Evolutionary conservation across 2,329 filamentous ascomycete species (phyloP), one percentile per base, ranked within the genome.

Genomic region (Trichoderma guizhouense): DNA sequence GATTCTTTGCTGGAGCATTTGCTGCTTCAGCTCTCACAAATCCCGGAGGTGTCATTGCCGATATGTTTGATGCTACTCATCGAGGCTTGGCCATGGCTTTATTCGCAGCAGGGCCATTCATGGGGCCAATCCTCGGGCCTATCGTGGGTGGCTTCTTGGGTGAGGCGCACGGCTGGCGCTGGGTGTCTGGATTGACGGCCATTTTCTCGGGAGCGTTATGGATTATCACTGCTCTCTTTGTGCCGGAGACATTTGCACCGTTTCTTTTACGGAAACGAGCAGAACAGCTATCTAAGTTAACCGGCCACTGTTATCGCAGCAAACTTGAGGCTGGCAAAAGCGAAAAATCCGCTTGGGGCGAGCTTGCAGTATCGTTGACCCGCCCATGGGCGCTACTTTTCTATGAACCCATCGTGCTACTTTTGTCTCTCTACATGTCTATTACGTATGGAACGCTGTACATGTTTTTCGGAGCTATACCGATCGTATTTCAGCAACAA

Each of bases 381-480:
- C 68, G 58, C 9, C 58, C 68, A 5, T 64, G 51, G 57, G 60
- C 32, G 3, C 6, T 71, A 3, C 60, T 71, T 0, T 64, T 91
- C 64, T 87, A 92, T 69, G 94, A 97, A 83, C 93, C 93, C 74
- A 98, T 97, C 93, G 92, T 91, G 72, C 84, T 95, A 71, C 89
- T 90, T 75, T 89, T 97, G 26, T 96, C 94, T 80, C 82, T 96
- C 24, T 92, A 95, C 76, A 93, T 93, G 1, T 93, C 94, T 51
- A 89, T 98, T 68, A 84, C 97, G 18, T 85, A 97, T 9, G 94
- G 94, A 4, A 92, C 97, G 51, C 83, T 97, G 3, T 97, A 97
- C 79, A 88, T 97, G 47, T 97, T 97, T 84, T 97, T 97, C 79
- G 94, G 93, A 21, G 94, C 94, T 0, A 97, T 97, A 77, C 88